A percentile compares a stretch with the other conserved stretches of the same genome.
Conservation (phyloP, 1,284 basidiomycete genomes). For the Peniophora sp. region DNA sequence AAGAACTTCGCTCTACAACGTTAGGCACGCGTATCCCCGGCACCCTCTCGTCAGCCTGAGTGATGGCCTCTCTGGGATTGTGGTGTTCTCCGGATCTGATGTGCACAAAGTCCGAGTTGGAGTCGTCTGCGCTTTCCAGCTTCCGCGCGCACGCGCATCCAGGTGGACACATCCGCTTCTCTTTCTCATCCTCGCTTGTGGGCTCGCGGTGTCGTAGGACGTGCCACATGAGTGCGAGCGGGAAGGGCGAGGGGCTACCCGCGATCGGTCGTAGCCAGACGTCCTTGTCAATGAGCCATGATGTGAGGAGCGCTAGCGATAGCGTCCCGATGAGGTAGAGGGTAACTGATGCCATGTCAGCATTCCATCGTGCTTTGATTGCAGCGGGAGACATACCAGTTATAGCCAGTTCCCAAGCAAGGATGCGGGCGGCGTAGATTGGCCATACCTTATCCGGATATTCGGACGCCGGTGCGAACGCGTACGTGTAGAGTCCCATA, state of each 20-base stretch:
- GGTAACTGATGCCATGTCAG: slow-evolving; percentile 3
- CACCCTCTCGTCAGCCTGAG: slow-evolving; percentile 2
- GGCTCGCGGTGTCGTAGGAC: slow-evolving; percentile 2
- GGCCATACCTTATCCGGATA: neutral
- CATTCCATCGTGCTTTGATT: neutral
- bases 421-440: slow-evolving; percentile 9
- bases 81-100: neutral
- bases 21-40: slow-evolving; percentile 13
- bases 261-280: slow-evolving; percentile 14
- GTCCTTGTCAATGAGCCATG: slow-evolving; percentile 10
- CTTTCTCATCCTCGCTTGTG: neutral
- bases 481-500: slow-evolving; percentile 8
- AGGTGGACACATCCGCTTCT: slow-evolving; percentile 9
- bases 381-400: slow-evolving; percentile 6
- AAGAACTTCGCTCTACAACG: slow-evolving; percentile 11
- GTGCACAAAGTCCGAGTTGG: slow-evolving; percentile 1
- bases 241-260: slow-evolving; percentile 12
- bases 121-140: slow-evolving; percentile 7
- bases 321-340: slow-evolving; percentile 7
- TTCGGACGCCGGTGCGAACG: slow-evolving; percentile 1
- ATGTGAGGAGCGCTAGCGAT: slow-evolving; percentile 7
- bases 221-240: slow-evolving; percentile 6
- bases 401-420: slow-evolving; percentile 10
- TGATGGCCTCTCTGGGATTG: neutral
- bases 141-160: slow-evolving; percentile 12